Conservation (phyloP, 768 basidiomycete genomes). For the Collybia sp. region DNA sequence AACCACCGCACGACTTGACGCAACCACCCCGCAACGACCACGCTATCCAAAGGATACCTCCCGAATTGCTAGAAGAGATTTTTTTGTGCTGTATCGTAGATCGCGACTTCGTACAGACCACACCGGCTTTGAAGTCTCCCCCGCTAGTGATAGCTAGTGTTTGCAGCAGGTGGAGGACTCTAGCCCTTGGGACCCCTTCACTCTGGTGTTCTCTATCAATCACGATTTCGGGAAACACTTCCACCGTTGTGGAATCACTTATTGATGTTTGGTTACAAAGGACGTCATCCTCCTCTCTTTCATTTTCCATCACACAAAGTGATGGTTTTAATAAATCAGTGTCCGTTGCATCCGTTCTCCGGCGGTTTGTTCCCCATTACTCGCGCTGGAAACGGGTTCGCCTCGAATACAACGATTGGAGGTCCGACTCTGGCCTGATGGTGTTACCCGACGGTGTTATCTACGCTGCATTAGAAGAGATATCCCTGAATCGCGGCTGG, state of each 20-base stretch:
- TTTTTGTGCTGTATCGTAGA: slow-evolving; percentile 14
- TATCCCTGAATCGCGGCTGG: slow-evolving; percentile 17
- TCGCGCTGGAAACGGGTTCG: slow-evolving; percentile 18
- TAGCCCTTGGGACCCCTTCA: slow-evolving; percentile 14
- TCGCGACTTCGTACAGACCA: neutral
- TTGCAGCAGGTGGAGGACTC: slow-evolving; percentile 17
- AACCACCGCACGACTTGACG: too few species aligned
- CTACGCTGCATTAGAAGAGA: slow-evolving; percentile 18
- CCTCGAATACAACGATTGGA: slow-evolving; percentile 16
- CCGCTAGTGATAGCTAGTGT: slow-evolving; percentile 14
- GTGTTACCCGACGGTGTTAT: slow-evolving; percentile 8
- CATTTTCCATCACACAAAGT: slow-evolving; percentile 15
- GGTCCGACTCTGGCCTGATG: slow-evolving; percentile 12
- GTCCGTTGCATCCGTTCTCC: slow-evolving; percentile 13
- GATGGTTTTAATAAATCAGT: slow-evolving; percentile 2
- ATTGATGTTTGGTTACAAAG: slow-evolving; percentile 19
- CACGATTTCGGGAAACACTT: slow-evolving; percentile 4
- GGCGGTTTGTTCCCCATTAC: slow-evolving; percentile 19
- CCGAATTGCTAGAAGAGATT: slow-evolving; percentile 19
- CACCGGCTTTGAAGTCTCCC: slow-evolving; percentile 1
- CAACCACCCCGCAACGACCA: too few species aligned
- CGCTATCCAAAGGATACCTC: slow-evolving; percentile 17
- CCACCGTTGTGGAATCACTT: slow-evolving; percentile 9
- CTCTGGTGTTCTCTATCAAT: slow-evolving; percentile 18
- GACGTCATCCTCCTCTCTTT: slow-evolving; percentile 17